These are phyloP conservation scores for Mollisia scopiformis DNA, from an alignment of 2,329 filamentous ascomycete genomes.

Conservation along the genomic window DNA sequence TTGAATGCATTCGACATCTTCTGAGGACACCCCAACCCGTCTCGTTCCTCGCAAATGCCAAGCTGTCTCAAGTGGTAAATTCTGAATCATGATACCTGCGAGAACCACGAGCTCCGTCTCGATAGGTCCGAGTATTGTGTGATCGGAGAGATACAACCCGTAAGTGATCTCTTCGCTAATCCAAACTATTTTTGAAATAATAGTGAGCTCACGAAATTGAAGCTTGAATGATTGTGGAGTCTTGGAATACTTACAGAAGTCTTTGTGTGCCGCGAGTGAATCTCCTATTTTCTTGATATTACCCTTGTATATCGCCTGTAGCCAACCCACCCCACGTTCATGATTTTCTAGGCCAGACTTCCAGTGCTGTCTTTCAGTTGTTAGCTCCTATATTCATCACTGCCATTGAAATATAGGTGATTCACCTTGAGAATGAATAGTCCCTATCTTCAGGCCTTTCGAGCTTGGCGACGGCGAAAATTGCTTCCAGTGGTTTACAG, in stretches of 20 bases:
- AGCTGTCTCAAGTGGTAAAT: constrained; percentile 52
- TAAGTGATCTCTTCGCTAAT: constrained; percentile 53
- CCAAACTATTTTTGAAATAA: no score
- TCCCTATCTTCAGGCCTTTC: constrained; percentile 56
- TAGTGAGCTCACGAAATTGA: no score
- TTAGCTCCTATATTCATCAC: not conserved
- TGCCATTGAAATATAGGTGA: not conserved
- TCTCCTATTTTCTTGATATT: no score
- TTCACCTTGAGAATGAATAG: constrained; percentile 25
- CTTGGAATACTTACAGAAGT: no score
- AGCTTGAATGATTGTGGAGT: no score
- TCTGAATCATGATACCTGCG: constrained; percentile 60
- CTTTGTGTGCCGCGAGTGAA: no score
- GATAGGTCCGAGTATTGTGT: constrained; percentile 53
- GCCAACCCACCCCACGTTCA: no score
- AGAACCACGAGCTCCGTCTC: constrained; percentile 59
- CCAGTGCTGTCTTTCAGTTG: no score
- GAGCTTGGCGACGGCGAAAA: constrained; percentile 29
- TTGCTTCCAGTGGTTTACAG: constrained; percentile 59
- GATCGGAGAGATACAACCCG: constrained; percentile 59
- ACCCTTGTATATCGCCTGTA: no score
- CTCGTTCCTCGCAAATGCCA: constrained; percentile 58
- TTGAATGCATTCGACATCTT: constrained; percentile 43
- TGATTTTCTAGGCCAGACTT: no score
- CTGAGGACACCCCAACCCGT: constrained; percentile 46